Evolutionary conservation across 306 rosid species (phyloP).

Genomic region (Ormosia emarginata): DNA sequence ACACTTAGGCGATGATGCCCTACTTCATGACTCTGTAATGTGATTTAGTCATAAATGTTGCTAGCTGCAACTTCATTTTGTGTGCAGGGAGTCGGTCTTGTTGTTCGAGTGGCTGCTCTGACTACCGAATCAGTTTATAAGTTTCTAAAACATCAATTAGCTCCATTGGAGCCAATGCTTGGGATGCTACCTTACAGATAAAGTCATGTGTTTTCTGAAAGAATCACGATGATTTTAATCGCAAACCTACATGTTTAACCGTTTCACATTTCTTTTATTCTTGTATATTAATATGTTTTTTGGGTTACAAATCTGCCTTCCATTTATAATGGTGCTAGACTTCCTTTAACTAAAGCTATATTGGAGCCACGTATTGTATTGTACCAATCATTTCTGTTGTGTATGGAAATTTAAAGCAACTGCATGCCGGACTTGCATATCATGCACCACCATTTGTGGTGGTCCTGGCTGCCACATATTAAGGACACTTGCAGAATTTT

Average conservation of each 20-base stretch:
- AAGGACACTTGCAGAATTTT: too few species aligned
- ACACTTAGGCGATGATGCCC: too few species aligned
- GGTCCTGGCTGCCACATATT: too few species aligned
- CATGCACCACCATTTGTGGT: not conserved
- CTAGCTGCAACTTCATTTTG: slow-evolving; percentile 10
- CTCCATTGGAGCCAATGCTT: slow-evolving; percentile 68
- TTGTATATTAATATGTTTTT: not conserved
- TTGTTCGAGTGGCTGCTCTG: slow-evolving; percentile 80
- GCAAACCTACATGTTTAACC: not conserved
- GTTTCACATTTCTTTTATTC: not conserved
- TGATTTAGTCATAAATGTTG: too few species aligned
- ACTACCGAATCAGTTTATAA: slow-evolving; percentile 80
- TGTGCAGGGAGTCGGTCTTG: slow-evolving; percentile 59
- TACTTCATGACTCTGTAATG: too few species aligned
- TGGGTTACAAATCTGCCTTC: not conserved
- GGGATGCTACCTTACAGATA: slow-evolving; percentile 74
- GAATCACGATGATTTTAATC: not conserved
- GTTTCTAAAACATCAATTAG: slow-evolving; percentile 70
- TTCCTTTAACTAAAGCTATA: not conserved
- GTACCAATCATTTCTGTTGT: not conserved
- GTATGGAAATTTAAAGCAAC: not conserved
- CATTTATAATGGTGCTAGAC: not conserved
- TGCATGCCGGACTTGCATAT: not conserved
- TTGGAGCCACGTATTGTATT: not conserved
- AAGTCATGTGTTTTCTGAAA: not conserved